phyloP scores from a whole-genome alignment of 768 basidiomycete species.

The Rossbeevera mucosa region DNA sequence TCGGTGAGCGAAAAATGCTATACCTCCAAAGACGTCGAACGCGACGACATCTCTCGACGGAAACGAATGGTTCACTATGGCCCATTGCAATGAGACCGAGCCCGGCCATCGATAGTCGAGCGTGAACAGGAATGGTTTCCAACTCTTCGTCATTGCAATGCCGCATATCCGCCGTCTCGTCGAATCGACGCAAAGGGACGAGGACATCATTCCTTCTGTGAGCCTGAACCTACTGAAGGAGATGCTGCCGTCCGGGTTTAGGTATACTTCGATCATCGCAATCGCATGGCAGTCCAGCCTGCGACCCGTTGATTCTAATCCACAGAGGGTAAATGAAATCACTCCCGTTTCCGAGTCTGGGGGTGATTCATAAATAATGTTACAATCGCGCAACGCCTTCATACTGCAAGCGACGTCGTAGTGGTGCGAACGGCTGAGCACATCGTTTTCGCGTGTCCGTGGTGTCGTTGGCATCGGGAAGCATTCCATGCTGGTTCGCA shows the following conservation, averaged over 20 bases:
- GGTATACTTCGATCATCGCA: neutral
- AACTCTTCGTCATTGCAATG: neutral
- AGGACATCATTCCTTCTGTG: neutral
- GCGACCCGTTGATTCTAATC: neutral
- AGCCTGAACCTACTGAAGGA: neutral
- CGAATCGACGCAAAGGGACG: neutral
- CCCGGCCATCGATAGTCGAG: neutral
- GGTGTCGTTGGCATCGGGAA: conserved; percentile 1
- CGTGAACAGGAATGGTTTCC: neutral
- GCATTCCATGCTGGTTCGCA: conserved; percentile 6
- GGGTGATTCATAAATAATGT: conserved; percentile 2
- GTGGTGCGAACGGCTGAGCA: conserved; percentile 1
- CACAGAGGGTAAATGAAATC: neutral
- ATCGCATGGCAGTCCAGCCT: neutral
- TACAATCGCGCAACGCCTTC: neutral
- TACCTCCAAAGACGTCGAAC: conserved; percentile 2
- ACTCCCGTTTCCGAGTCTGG: neutral
- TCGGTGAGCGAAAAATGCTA: neutral
- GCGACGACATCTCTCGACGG: neutral
- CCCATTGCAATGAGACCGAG: neutral
- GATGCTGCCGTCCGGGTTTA: conserved; percentile 5
- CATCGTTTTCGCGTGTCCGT: neutral
- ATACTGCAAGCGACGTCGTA: neutral
- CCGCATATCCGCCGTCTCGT: neutral
- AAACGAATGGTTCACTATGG: neutral